Percentiles rank a stretch among this genome's conserved stretches.
Evolutionary conservation across 2,329 filamentous ascomycete genomes (phyloP).

Genomic region (Pleoardoris graminearum): DNA sequence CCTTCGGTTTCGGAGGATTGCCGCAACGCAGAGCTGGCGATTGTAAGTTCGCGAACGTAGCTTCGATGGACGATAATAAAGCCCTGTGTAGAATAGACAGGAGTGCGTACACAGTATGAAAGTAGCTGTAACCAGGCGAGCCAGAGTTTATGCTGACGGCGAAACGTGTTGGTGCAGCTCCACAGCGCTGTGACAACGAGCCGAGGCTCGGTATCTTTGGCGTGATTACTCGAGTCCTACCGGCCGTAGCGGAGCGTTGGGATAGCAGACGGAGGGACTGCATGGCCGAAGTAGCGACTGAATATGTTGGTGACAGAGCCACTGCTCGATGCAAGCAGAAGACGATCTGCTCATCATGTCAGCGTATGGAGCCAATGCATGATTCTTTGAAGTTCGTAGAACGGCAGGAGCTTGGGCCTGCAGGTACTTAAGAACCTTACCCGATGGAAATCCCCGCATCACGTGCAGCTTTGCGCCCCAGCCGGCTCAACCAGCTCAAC

Average conservation of each 20-base stretch:
- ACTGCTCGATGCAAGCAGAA: background rate
- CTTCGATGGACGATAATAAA: background rate
- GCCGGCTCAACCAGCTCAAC: conserved; percentile 24
- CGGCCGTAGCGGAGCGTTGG: background rate
- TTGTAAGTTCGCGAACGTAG: background rate
- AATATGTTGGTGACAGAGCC: background rate
- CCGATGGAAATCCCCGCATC: conserved; percentile 11
- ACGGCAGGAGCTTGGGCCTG: conserved; percentile 15
- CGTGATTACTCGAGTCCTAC: conserved; percentile 15
- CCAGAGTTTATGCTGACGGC: conserved; percentile 11
- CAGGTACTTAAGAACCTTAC: background rate
- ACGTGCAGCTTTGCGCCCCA: background rate
- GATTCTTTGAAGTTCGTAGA: background rate
- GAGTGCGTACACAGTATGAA: conserved; percentile 19
- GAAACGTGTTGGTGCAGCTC: conserved; percentile 18
- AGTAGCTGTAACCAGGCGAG: conserved; percentile 25
- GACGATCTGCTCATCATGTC: background rate
- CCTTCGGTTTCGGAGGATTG: conserved; percentile 11
- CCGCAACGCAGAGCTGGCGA: background rate
- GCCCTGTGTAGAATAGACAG: conserved; percentile 5
- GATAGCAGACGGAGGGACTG: conserved; percentile 1
- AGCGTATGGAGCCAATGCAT: background rate
- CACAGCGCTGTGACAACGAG: conserved; percentile 12
- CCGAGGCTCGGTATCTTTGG: conserved; percentile 17
- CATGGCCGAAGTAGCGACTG: background rate